Conservation (phyloP, 441 rosid species). For the Populus tomentosa region DNA sequence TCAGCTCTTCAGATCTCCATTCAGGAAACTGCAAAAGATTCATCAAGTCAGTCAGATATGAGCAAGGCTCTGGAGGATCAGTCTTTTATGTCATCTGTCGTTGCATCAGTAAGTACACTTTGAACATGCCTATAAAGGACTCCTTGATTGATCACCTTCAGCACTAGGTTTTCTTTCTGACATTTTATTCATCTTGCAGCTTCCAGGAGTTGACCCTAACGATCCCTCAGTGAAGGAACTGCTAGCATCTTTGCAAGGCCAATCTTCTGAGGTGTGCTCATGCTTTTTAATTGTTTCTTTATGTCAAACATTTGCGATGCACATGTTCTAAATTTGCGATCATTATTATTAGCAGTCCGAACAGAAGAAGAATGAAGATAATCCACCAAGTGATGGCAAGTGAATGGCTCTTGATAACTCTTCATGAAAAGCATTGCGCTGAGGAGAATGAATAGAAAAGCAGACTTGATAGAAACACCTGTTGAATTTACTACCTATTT, state of each 20-base stretch:
- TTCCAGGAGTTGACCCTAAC: conserved; percentile 72
- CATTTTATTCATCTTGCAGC: conserved; percentile 32
- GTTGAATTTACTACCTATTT: neutral
- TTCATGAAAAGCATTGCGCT: neutral
- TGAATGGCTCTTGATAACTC: conserved; percentile 17
- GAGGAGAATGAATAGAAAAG: neutral
- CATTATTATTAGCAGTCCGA: conserved; percentile 18
- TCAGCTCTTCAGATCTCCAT: conserved; percentile 65
- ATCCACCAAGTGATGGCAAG: conserved; percentile 38
- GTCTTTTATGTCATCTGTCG: conserved; percentile 55
- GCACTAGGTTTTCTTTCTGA: neutral
- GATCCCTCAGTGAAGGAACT: conserved; percentile 63
- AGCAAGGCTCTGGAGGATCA: conserved; percentile 59
- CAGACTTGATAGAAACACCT: neutral
- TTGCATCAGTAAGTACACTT: conserved; percentile 43
- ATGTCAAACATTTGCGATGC: neutral
- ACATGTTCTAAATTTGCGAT: neutral
- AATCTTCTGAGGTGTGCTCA: conserved; percentile 46
- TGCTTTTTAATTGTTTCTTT: neutral
- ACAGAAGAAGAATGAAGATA: conserved; percentile 42
- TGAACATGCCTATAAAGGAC: neutral
- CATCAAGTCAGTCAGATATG: conserved; percentile 43
- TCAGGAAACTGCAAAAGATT: conserved; percentile 43
- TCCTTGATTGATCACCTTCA: neutral
- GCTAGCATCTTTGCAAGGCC: conserved; percentile 56